Evolutionary conservation across 768 basidiomycete genomes (phyloP).

Genomic region (Trametes elegans): DNA sequence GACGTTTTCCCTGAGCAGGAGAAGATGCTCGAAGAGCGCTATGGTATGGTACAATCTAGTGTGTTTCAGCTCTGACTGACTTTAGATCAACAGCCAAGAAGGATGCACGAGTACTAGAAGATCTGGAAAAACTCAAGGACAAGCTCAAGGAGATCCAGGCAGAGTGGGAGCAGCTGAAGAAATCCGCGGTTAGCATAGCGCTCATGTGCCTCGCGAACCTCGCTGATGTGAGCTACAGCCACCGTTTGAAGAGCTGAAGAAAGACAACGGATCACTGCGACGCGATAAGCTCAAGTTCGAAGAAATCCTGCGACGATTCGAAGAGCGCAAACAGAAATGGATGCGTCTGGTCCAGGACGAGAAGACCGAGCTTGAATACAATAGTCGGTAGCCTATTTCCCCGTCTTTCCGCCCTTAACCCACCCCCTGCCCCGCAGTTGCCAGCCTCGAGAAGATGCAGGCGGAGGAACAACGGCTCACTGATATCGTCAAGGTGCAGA

Average conservation of each 20-base stretch:
- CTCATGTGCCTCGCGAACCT: not conserved
- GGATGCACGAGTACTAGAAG: slow-evolving; percentile 63
- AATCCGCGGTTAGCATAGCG: slow-evolving; percentile 50
- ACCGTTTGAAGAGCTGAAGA: slow-evolving; percentile 60
- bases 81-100: slow-evolving; percentile 59
- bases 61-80: too few species aligned
- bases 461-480: slow-evolving; percentile 61
- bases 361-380: slow-evolving; percentile 58
- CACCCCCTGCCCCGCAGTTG: slow-evolving; percentile 38
- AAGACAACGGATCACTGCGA: slow-evolving; percentile 60
- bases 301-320: slow-evolving; percentile 68
- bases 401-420: not conserved
- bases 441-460: slow-evolving; percentile 61
- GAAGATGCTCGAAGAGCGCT: slow-evolving; percentile 68
- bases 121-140: slow-evolving; percentile 57
- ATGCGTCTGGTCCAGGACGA: slow-evolving; percentile 65
- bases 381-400: slow-evolving; percentile 40
- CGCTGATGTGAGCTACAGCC: slow-evolving; percentile 26
- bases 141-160: slow-evolving; percentile 44
- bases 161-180: slow-evolving; percentile 58
- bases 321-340: slow-evolving; percentile 64
- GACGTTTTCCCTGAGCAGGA: slow-evolving; percentile 74
- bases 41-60: slow-evolving; percentile 47
- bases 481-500: slow-evolving; percentile 77
- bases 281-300: slow-evolving; percentile 79